A percentile compares a stretch with the other conserved stretches of the same genome.
These are phyloP conservation scores for Cryptococcus sp. DNA, from an alignment of 1,284 basidiomycete species.

Conservation along the genomic window DNA sequence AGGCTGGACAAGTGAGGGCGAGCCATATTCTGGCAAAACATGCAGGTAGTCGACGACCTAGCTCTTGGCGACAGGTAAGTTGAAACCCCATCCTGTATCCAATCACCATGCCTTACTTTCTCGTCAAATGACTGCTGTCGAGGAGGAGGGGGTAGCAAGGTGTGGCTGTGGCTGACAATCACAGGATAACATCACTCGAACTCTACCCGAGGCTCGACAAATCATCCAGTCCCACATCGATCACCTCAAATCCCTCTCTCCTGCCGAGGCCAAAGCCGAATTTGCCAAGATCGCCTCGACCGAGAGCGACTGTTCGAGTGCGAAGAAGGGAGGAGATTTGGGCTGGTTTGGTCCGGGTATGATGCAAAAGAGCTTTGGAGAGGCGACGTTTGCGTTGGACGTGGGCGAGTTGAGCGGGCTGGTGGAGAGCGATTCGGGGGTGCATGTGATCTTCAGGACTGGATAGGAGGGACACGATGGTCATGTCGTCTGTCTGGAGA, in stretches of 20 bases:
- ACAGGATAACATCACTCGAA: slow-evolving; percentile 74
- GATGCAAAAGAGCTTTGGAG: slow-evolving; percentile 99
- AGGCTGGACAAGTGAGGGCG: slow-evolving; percentile 65
- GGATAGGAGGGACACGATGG: slow-evolving; percentile 52
- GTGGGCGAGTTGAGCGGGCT: slow-evolving; percentile 82
- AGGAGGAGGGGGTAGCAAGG: background rate
- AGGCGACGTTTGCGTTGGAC: slow-evolving; percentile 72
- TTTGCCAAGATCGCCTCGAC: slow-evolving; percentile 68
- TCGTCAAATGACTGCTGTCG: background rate
- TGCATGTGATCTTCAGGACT: slow-evolving; percentile 88
- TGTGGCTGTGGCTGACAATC: background rate
- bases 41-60: slow-evolving; percentile 73
- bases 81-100: background rate
- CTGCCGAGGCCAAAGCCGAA: slow-evolving; percentile 53
- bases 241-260: slow-evolving; percentile 32
- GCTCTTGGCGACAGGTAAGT: slow-evolving; percentile 86
- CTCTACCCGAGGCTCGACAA: slow-evolving; percentile 81
- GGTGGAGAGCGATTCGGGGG: slow-evolving; percentile 89
- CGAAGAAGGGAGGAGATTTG: slow-evolving; percentile 72
- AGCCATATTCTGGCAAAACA: slow-evolving; percentile 96
- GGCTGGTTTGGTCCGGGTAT: slow-evolving; percentile 78
- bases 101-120: background rate
- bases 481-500: too few species aligned
- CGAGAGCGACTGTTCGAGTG: slow-evolving; percentile 84
- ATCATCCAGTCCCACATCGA: slow-evolving; percentile 60